These are phyloP conservation scores for Pseudogymnoascus destructans DNA, from an alignment of 2,329 filamentous ascomycete genomes.

Conservation along the genomic window DNA sequence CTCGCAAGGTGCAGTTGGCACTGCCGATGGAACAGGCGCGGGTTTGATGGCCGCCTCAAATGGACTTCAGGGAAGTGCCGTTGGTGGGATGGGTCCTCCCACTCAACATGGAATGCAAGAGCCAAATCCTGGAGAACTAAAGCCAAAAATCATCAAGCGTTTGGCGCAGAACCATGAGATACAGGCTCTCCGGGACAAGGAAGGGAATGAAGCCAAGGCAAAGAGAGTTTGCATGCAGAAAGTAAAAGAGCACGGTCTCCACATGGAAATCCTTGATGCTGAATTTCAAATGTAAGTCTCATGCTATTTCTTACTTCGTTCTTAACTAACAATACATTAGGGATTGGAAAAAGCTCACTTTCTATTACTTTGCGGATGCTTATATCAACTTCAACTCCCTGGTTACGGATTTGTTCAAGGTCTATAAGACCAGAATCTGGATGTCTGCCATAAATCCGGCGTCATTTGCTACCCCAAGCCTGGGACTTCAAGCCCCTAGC, in stretches of 20 bases:
- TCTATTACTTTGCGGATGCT: constrained; percentile 95
- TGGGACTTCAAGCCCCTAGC: constrained; percentile 57
- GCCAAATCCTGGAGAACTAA: constrained; percentile 60
- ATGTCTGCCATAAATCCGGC: constrained; percentile 99
- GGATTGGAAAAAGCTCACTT: constrained; percentile 98
- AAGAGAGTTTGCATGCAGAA: constrained; percentile 96
- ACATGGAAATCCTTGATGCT: constrained; percentile 97
- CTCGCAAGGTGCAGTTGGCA: constrained; percentile 59
- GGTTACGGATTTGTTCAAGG: constrained; percentile 95
- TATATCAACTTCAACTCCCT: constrained; percentile 99
- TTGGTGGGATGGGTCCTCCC: constrained; percentile 66
- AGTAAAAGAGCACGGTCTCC: constrained; percentile 82
- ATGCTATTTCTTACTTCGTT: constrained; percentile 6
- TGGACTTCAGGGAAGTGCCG: constrained; percentile 53
- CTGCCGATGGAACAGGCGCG: constrained; percentile 45
- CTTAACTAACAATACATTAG: constrained; percentile 33
- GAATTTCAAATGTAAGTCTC: constrained; percentile 88
- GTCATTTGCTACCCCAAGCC: constrained; percentile 71
- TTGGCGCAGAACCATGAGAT: constrained; percentile 88
- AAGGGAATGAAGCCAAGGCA: constrained; percentile 93
- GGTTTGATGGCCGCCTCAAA: constrained; percentile 52
- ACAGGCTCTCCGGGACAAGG: constrained; percentile 78
- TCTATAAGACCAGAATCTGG: constrained; percentile 99
- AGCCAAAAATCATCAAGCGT: constrained; percentile 93
- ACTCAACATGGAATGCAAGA: constrained; percentile 63